Percentiles rank a stretch among this genome's conserved stretches.
Evolutionary conservation across 2,329 filamentous ascomycete species (phyloP).

Genomic region (Trichoderma koningiopsis): DNA sequence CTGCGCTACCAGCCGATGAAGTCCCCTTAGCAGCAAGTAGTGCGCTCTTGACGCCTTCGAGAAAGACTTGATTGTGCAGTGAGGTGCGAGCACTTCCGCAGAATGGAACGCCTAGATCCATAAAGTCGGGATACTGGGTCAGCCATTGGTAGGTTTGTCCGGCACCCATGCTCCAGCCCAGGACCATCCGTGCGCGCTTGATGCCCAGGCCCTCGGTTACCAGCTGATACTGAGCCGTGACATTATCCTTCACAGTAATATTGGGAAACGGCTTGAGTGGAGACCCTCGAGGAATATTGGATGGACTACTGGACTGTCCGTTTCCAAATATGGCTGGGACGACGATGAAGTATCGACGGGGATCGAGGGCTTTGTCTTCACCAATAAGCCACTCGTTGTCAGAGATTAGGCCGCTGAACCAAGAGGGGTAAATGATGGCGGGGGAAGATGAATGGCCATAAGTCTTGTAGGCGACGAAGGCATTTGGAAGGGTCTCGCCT

Average conservation of each 20-base stretch:
- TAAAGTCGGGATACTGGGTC: slow-evolving; percentile 52
- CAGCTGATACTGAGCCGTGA: slow-evolving; percentile 50
- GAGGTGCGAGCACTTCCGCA: slow-evolving; percentile 54
- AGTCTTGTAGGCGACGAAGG: slow-evolving; percentile 76
- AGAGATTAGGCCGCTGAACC: slow-evolving; percentile 64
- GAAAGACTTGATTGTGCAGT: slow-evolving; percentile 56
- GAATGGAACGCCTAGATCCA: slow-evolving; percentile 49
- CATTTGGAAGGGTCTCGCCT: slow-evolving; percentile 62
- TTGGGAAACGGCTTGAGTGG: slow-evolving; percentile 45
- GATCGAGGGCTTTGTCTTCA: slow-evolving; percentile 63
- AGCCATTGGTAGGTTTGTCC: slow-evolving; percentile 56
- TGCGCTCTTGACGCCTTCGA: slow-evolving; percentile 55
- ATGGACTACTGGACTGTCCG: slow-evolving; percentile 56
- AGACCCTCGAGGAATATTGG: slow-evolving; percentile 42
- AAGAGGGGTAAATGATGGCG: slow-evolving; percentile 74
- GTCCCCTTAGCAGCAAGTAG: slow-evolving; percentile 44
- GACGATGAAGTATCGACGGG: slow-evolving; percentile 54
- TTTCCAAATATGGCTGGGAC: slow-evolving; percentile 55
- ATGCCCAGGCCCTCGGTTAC: slow-evolving; percentile 48
- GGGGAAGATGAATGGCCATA: slow-evolving; percentile 65
- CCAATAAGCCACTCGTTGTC: slow-evolving; percentile 78
- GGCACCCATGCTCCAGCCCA: slow-evolving; percentile 61
- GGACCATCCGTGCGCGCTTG: slow-evolving; percentile 46
- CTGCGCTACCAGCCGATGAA: slow-evolving; percentile 53
- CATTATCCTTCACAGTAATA: slow-evolving; percentile 52